A percentile compares a stretch with the other conserved stretches of the same genome.
Evolutionary conservation across 75 land plant species (phyloP).

Genomic region (Cryptomeria japonica): DNA sequence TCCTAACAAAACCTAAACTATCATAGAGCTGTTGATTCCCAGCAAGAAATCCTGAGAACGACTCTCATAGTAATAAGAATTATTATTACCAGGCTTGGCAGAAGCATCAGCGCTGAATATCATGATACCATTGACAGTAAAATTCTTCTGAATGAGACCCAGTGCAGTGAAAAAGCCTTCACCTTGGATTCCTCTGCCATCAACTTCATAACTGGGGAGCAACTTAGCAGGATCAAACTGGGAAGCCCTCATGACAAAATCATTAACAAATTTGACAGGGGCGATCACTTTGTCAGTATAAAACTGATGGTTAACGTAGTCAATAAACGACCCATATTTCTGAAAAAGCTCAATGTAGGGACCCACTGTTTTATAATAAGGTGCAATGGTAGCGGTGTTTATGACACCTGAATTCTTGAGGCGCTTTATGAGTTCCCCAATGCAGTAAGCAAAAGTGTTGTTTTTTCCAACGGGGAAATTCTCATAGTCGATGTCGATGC

Average conservation of each 20-base stretch:
- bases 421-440: slow-evolving; percentile 39
- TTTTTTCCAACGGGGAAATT: slow-evolving; percentile 21
- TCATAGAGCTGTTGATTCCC: not conserved
- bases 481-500: slow-evolving; percentile 64
- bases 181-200: slow-evolving; percentile 57
- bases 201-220: slow-evolving; percentile 47
- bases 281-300: slow-evolving; percentile 42
- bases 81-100: not conserved
- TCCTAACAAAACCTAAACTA: not conserved
- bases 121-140: slow-evolving; percentile 46
- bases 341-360: slow-evolving; percentile 33
- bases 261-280: slow-evolving; percentile 23
- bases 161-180: slow-evolving; percentile 39
- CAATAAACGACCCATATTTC: slow-evolving; percentile 21
- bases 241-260: slow-evolving; percentile 26
- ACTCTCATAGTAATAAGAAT: slow-evolving; percentile 37
- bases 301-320: slow-evolving; percentile 59
- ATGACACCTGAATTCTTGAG: slow-evolving; percentile 40
- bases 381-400: slow-evolving; percentile 48
- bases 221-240: slow-evolving; percentile 34
- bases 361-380: slow-evolving; percentile 26
- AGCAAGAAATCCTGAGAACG: slow-evolving; percentile 37
- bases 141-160: slow-evolving; percentile 17
- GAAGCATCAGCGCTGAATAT: slow-evolving; percentile 57
- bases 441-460: slow-evolving; percentile 38